Percentiles rank a stretch among this genome's conserved stretches.
Conservation (phyloP, 192 early-diverging fungal species). For the Coemansia sp. region DNA sequence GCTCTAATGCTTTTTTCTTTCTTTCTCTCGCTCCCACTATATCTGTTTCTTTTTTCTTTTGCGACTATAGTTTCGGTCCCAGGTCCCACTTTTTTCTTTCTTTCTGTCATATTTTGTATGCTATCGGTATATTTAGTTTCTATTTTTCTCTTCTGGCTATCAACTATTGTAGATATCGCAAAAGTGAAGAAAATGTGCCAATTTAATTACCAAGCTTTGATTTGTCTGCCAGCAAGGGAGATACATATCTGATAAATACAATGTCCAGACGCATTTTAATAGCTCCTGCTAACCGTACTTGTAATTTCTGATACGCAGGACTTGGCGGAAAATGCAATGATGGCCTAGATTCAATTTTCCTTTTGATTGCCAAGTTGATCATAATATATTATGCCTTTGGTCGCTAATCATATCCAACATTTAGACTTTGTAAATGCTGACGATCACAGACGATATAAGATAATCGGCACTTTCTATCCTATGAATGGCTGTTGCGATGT, state of each 20-base stretch:
- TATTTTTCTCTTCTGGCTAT: background rate
- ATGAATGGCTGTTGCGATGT: too few species aligned
- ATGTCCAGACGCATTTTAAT: background rate
- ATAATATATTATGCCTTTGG: too few species aligned
- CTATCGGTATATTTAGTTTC: slow-evolving; percentile 1
- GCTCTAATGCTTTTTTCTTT: background rate
- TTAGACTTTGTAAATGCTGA: too few species aligned
- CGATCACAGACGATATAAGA: too few species aligned
- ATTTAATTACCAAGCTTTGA: too few species aligned
- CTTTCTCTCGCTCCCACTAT: background rate
- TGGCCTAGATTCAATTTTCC: background rate
- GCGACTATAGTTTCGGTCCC: background rate
- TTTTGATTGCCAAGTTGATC: too few species aligned
- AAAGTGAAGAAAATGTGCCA: background rate
- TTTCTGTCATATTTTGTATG: slow-evolving; percentile 2
- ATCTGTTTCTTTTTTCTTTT: background rate
- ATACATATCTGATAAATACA: too few species aligned
- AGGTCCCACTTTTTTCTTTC: background rate
- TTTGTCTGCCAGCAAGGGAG: too few species aligned
- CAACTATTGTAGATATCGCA: background rate
- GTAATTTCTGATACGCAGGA: background rate
- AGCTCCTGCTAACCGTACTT: too few species aligned
- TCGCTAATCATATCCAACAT: too few species aligned
- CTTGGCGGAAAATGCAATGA: background rate
- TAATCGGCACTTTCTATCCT: too few species aligned